Base-by-base conservation (phyloP, 1,284 basidiomycete genomes). In the Coriolopsis trogii region DNA sequence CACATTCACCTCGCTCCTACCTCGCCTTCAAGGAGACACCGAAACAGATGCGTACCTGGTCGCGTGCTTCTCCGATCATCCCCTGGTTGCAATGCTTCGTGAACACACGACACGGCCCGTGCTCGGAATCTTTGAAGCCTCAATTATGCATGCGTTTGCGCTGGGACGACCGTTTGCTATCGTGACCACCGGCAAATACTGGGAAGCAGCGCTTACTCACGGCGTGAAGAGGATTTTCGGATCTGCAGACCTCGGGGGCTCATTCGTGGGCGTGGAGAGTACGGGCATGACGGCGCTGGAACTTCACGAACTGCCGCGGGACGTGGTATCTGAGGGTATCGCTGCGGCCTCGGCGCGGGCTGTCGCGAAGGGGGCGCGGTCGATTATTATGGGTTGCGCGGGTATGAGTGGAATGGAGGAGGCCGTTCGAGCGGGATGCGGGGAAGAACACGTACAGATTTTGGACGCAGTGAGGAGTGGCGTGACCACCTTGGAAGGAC, bases 11-110 rank as follows among this genome's bases (percentile, higher is more conserved):
- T 49, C 58, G 26, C 47, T 73, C 20, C 49, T 63, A 16, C 49
- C 54, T 0, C 46, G 38, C 59, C 20, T 21, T 7, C 20, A 30
- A 18, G 3, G 24, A 9, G 28, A 45, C 12, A 26, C 20, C 18
- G 16, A 25, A n/a, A 16, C 15, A 34, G 53, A 61, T 28, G 73
- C 67, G 6, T 74, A 76, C 58, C 67, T 80, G 25, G 72, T 81
- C 7, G 75, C 76, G 4, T 81, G 78, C 65, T 81, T 77, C 65
- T 78, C 75, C 7, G 72, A 73, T 21, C 79, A 81, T 54, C 75
- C 78, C 0, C 69, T 81, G 6, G 70, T 74, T 1, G 60, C 62
- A 38, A 70, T 74, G 60, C 64, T 81, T 15, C 69, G 71, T 21
- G 70, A 58, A 66, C 50, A 51, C 62, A 69, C 43, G 34, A 62